These are phyloP conservation scores for Exophiala lecanii-corni DNA, from an alignment of 2,329 filamentous ascomycete species.

Conservation along the genomic window DNA sequence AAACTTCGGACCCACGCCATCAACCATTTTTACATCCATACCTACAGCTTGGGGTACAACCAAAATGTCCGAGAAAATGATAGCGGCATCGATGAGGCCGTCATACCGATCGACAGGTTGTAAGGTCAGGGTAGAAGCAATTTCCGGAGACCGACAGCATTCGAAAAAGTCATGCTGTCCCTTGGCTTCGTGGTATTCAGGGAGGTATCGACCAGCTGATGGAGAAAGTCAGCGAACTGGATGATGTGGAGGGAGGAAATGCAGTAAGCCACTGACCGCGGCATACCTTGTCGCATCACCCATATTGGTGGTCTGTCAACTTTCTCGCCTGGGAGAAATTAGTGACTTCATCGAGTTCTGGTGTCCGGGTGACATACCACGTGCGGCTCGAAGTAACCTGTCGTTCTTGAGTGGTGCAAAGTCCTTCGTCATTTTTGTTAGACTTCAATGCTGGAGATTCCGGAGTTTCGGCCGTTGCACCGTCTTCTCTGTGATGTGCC, in stretches of 20 bases:
- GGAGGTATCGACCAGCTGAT: slow-evolving; percentile 88
- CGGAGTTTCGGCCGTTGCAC: too few relatives aligned
- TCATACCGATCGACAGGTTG: slow-evolving; percentile 90
- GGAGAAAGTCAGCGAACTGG: slow-evolving; percentile 3
- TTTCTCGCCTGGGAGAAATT: slow-evolving; percentile 57
- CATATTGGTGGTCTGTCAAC: slow-evolving; percentile 93
- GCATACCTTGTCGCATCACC: slow-evolving; percentile 96
- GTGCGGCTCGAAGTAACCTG: slow-evolving; percentile 79
- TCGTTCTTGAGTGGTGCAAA: slow-evolving; percentile 91
- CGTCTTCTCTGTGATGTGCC: too few relatives aligned
- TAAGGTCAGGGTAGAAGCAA: slow-evolving; percentile 87
- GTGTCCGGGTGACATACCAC: slow-evolving; percentile 54
- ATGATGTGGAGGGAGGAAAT: slow-evolving; percentile 1
- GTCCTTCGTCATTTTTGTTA: slow-evolving; percentile 43
- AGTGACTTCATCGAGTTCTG: slow-evolving; percentile 4
- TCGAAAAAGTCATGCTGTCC: slow-evolving; percentile 90
- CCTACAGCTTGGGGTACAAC: slow-evolving; percentile 97
- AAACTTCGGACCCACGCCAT: slow-evolving; percentile 95
- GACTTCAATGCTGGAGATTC: too few relatives aligned
- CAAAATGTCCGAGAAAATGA: slow-evolving; percentile 98
- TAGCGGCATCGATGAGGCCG: slow-evolving; percentile 85
- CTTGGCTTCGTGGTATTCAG: slow-evolving; percentile 96
- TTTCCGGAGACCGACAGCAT: slow-evolving; percentile 88
- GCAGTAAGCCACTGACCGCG: slow-evolving; percentile 22
- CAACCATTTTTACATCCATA: slow-evolving; percentile 97